phyloP scores from a whole-genome alignment of 768 basidiomycete species.

The Russula emetica region DNA sequence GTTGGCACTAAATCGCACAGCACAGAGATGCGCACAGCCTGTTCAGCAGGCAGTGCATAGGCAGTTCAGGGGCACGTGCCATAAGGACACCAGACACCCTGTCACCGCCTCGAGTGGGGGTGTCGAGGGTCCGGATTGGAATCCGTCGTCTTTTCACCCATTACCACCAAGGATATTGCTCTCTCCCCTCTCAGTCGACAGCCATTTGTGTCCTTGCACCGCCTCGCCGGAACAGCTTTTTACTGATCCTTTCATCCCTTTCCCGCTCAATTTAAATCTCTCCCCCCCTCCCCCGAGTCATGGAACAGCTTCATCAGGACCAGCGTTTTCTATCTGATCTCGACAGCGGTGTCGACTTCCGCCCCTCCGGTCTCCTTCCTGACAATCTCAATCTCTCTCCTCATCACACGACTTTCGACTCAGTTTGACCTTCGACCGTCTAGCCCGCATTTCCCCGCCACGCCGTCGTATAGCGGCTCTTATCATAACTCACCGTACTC shows the following conservation, averaged over 20 bases:
- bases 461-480: constrained; percentile 59
- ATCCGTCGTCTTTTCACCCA: background rate
- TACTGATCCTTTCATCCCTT: constrained; percentile 3
- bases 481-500: constrained; percentile 72
- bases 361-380: constrained; percentile 27
- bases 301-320: constrained; percentile 24
- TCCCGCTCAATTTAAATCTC: constrained; percentile 11
- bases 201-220: constrained; percentile 5
- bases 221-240: constrained; percentile 21
- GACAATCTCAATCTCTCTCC: constrained; percentile 29
- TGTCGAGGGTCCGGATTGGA: background rate
- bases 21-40: background rate
- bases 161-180: background rate
- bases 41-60: no score
- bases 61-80: background rate
- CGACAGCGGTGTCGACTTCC: constrained; percentile 15
- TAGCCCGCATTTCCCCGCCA: constrained; percentile 44
- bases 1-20: background rate
- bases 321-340: constrained; percentile 25
- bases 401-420: constrained; percentile 35
- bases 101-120: background rate
- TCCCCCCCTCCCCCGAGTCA: constrained; percentile 3
- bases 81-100: background rate
- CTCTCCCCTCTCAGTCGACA: background rate
- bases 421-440: constrained; percentile 37